A percentile compares a stretch with the other conserved stretches of the same genome.
Evolutionary conservation across 805 yeast genomes (phyloP).

Genomic region (Schwanniomyces pseudopolymorphus): DNA sequence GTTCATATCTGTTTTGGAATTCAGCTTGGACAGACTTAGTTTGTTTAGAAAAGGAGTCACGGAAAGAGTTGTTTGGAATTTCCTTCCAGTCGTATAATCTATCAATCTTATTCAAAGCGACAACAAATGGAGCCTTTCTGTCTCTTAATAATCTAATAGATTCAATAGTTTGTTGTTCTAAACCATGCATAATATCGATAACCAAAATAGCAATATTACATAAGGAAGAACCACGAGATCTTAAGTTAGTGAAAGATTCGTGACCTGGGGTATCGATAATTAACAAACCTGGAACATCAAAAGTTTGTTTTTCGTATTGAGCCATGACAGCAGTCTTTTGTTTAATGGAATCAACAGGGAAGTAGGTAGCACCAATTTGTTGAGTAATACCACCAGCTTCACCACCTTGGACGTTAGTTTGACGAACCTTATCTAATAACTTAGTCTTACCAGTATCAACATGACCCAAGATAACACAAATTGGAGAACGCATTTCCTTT

Average conservation of each 20-base stretch:
- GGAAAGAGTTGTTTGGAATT: conserved; percentile 89
- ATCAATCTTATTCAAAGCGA: conserved; percentile 96
- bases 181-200: conserved; percentile 98
- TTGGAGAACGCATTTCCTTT: conserved; percentile 89
- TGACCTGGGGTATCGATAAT: conserved; percentile 99
- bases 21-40: conserved; percentile 83
- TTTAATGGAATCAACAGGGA: conserved; percentile 93
- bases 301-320: conserved; percentile 75
- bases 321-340: conserved; percentile 92
- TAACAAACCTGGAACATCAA: conserved; percentile 95
- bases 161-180: conserved; percentile 96
- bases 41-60: conserved; percentile 88
- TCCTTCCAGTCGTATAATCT: conserved; percentile 94
- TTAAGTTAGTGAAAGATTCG: conserved; percentile 96
- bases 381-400: conserved; percentile 99
- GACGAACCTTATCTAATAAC: conserved; percentile 93
- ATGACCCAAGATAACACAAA: conserved; percentile 98
- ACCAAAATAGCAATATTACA: conserved; percentile 99
- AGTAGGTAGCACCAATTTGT: conserved; percentile 99
- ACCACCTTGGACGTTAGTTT: conserved; percentile 99
- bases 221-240: conserved; percentile 97
- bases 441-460: conserved; percentile 99
- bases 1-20: conserved; percentile 81
- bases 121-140: conserved; percentile 96
- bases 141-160: conserved; percentile 89